These are phyloP conservation scores for Lachancea thermotolerans DNA, from an alignment of 805 yeast species.

Conservation along the genomic window DNA sequence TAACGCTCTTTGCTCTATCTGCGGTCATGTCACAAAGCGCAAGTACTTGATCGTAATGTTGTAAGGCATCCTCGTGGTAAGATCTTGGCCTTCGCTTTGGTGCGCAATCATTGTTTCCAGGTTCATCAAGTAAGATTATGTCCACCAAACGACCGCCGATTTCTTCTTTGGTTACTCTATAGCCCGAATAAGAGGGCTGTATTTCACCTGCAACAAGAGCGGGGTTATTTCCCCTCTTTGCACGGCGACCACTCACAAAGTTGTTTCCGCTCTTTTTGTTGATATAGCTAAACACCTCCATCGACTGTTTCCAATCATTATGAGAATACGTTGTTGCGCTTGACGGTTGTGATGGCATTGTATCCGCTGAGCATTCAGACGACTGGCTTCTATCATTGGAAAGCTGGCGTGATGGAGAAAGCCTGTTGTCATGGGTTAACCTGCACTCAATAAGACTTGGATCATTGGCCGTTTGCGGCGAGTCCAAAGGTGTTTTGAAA, in stretches of 20 bases:
- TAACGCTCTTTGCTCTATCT: slow-evolving; percentile 20
- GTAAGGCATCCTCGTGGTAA: slow-evolving; percentile 1
- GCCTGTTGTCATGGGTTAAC: not conserved
- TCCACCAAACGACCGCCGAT: slow-evolving; percentile 22
- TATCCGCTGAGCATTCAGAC: slow-evolving; percentile 24
- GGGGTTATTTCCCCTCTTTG: not conserved
- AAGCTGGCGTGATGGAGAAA: slow-evolving; percentile 19
- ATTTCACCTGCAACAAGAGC: not conserved
- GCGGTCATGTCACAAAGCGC: slow-evolving; percentile 28
- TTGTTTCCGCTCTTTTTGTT: not conserved
- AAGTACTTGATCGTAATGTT: slow-evolving; percentile 11
- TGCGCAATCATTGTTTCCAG: slow-evolving; percentile 2
- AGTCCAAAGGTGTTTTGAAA: slow-evolving; percentile 2
- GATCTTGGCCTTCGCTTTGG: slow-evolving; percentile 1
- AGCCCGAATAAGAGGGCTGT: not conserved
- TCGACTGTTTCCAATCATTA: not conserved
- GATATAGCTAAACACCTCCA: not conserved
- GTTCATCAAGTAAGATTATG: slow-evolving; percentile 22
- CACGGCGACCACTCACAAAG: not conserved
- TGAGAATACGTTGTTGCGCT: slow-evolving; percentile 15
- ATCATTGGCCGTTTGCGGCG: not conserved
- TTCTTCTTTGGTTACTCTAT: slow-evolving; percentile 7
- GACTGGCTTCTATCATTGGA: slow-evolving; percentile 24
- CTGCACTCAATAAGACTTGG: not conserved
- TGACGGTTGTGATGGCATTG: slow-evolving; percentile 18